Base-by-base conservation (phyloP, 2,329 filamentous ascomycete species). In the Clonostachys rosea region DNA sequence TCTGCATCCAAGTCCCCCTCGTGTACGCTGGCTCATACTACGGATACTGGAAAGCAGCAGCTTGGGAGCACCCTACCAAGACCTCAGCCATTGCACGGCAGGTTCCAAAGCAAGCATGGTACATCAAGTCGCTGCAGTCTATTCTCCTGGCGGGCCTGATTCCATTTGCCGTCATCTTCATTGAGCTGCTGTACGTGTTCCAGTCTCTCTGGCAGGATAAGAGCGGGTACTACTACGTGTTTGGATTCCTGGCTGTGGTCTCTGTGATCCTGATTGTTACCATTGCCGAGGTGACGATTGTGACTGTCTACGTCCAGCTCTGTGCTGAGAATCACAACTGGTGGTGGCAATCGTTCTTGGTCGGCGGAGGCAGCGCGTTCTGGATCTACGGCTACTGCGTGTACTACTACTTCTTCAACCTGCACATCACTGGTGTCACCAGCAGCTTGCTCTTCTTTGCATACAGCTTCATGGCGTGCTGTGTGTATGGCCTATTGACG, bases 171-270 rank as follows among this genome's bases (percentile, higher is more conserved):
- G 89, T 95, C 47, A 84, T 95, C 55, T 94, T 92, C 64, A 89
- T 95, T 59, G 89, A 95, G 68, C 76, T 95, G 13, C 75, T 92
- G 40, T 94, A 91, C 62, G 84, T 94, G 44, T 94, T 95, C 67
- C 88, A 90, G 68, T 91, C 86, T 43, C 66, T 95, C 34, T 94
- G 89, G 87, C 86, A 91, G 64, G 90, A 95, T 67, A 95, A 95
- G 73, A 90, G 83, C 59, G 89, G 88, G 7, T 95, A 91, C 66
- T 95, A 95, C 68, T 95, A 95, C 65, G 84, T 95, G 18, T 95
- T 94, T 61, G 90, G 90, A 11, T 95, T 92, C 70, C 67, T 94
- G 52, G 83, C 84, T 8, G 82, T 90, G 14, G 86, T 94, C 10
- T 84, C 76, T 20, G 70, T 81, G 11, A 86, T 94, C 48, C 69